phyloP scores from a whole-genome alignment of 2,329 filamentous ascomycete genomes.

The Colletotrichum euphorbiae region DNA sequence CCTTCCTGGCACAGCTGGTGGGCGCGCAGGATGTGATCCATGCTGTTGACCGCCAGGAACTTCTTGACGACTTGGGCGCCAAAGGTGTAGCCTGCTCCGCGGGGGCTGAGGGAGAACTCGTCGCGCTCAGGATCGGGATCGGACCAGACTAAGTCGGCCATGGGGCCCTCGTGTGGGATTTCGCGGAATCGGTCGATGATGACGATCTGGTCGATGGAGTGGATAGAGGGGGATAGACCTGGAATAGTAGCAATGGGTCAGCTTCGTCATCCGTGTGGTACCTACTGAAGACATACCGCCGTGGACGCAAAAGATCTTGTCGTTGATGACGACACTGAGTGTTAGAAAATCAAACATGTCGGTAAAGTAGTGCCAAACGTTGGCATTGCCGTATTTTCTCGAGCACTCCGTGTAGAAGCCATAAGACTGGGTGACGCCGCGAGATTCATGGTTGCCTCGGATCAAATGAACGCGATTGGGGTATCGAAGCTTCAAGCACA shows the following conservation, averaged over 20 bases:
- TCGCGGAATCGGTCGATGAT: constrained; percentile 99
- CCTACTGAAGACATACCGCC: constrained; percentile 67
- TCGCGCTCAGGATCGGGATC: constrained; percentile 97
- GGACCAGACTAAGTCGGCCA: constrained; percentile 99
- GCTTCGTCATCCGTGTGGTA: no score
- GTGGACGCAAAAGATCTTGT: constrained; percentile 99
- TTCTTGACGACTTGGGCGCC: constrained; percentile 98
- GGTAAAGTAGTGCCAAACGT: constrained; percentile 99
- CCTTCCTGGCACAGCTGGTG: constrained; percentile 99
- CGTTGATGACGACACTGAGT: constrained; percentile 95
- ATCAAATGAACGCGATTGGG: constrained; percentile 95
- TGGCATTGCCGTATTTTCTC: constrained; percentile 97
- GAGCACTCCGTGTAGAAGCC: constrained; percentile 99
- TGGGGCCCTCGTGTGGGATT: constrained; percentile 97
- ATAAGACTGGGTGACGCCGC: constrained; percentile 98
- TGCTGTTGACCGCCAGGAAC: constrained; percentile 95
- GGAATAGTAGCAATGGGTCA: not conserved
- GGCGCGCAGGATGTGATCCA: constrained; percentile 97
- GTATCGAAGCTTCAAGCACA: constrained; percentile 97
- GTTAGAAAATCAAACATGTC: constrained; percentile 99
- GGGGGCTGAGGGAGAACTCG: constrained; percentile 93
- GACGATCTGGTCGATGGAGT: constrained; percentile 99
- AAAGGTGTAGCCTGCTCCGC: constrained; percentile 97
- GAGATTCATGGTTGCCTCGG: constrained; percentile 96
- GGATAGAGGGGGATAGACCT: constrained; percentile 89